These are phyloP conservation scores for Gaeumannomyces tritici DNA, from an alignment of 2,329 filamentous ascomycete genomes.

Conservation along the genomic window DNA sequence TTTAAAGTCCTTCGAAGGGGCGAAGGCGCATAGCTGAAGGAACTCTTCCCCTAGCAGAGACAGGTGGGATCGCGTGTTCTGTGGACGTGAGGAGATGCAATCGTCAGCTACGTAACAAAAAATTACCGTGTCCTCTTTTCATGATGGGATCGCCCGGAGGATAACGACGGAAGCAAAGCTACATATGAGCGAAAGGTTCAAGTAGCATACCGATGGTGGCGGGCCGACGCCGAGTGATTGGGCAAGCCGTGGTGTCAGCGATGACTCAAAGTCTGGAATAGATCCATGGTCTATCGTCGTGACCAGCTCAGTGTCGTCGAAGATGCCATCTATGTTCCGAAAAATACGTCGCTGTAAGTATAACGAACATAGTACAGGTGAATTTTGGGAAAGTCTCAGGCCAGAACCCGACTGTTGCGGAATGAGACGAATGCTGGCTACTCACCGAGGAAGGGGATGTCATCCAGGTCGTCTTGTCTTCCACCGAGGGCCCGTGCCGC, in stretches of 20 bases:
- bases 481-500: conserved; percentile 32
- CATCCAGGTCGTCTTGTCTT: conserved; percentile 28
- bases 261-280: conserved; percentile 36
- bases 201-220: conserved; percentile 31
- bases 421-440: conserved; percentile 8
- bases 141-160: too few species aligned
- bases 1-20: conserved; percentile 41
- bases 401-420: conserved; percentile 3
- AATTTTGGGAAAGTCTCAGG: conserved; percentile 7
- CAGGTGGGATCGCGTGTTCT: conserved; percentile 41
- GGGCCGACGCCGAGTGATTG: conserved; percentile 40
- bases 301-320: conserved; percentile 26
- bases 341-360: background rate
- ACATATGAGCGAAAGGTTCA: background rate
- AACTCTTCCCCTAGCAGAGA: conserved; percentile 40
- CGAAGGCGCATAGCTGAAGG: conserved; percentile 37
- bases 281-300: conserved; percentile 42
- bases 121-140: too few species aligned
- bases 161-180: background rate
- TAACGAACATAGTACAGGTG: too few species aligned
- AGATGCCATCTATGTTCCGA: conserved; percentile 25
- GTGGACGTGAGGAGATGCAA: background rate
- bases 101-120: background rate
- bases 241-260: conserved; percentile 26
- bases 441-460: conserved; percentile 37